Evolutionary conservation across 345 rosid genomes (phyloP), one percentile per base, ranked within the genome.

Genomic region (Punica granatum): DNA sequence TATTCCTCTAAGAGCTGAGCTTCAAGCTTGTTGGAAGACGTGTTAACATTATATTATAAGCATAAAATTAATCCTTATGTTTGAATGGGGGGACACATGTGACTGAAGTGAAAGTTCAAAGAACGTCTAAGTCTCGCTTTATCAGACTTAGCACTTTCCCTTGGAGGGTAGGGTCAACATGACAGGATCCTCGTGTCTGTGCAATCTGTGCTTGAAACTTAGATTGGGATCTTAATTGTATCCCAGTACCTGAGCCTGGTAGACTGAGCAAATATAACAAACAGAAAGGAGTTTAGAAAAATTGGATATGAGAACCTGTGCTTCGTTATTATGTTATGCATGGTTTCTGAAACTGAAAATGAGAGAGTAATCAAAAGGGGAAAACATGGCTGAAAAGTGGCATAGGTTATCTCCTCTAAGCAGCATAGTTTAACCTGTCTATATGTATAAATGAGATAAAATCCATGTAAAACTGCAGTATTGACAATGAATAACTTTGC

Each of bases 1-100:
- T 26, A n/a, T 71, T 78, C 12, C n/a, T 43, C 3, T 46, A 46
- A 19, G 51, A 46, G 4, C 51, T n/a, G n/a, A n/a, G n/a, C n/a
- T n/a, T 46, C 19, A 46, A 16, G 51, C 51, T 46, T 46, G 51
- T 46, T 3, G 13, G 19, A 23, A 46, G 8, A 18, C 19, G n/a
- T 46, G 6, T 14, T 46, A 46, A 46, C 51, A 46, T 15, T 46
- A 46, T 46, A 15, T 3, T 15, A 21, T 46, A n/a, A 19, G 44
- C 13, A 41, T 1, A 41, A 41, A 2, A 7, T 16, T 46, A 16
- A 46, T 46, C 51, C 51, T 46, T 46, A 15, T 23, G 19, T 46
- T 46, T 3, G 23, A 46, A 46, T 46, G n/a, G 0, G 51, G 16
- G 51, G 19, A 19, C 23, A 46, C 51, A 46, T 46, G 23, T 46